Conservation (phyloP, 371 early-diverging fungal genomes). For the Basidiobolus meristosporus region DNA sequence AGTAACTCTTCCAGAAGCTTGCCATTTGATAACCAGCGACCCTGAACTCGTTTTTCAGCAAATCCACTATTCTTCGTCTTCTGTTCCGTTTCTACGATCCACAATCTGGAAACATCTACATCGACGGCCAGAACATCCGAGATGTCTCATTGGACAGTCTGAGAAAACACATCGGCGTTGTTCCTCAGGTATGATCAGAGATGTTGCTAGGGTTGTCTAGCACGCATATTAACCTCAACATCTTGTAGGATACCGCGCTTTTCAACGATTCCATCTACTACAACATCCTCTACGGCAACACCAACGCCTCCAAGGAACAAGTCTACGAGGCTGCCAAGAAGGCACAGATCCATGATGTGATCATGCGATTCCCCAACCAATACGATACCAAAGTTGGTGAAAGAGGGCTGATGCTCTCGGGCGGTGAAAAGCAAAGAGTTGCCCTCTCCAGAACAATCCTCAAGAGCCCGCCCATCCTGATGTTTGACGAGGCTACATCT, state of each 20-base stretch:
- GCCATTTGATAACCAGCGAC: too few species aligned
- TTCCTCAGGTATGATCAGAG: constrained; percentile 28
- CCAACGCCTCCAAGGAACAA: constrained; percentile 21
- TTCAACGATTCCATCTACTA: constrained; percentile 50
- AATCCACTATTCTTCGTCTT: constrained; percentile 63
- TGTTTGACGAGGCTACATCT: constrained; percentile 90
- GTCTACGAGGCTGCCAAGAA: constrained; percentile 31
- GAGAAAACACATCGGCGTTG: constrained; percentile 57
- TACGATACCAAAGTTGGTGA: constrained; percentile 62
- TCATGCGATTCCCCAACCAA: constrained; percentile 31
- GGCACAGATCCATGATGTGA: constrained; percentile 41
- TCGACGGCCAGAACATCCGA: constrained; percentile 61
- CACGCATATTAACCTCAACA: too few species aligned
- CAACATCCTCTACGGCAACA: constrained; percentile 51
- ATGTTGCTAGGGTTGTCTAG: background rate
- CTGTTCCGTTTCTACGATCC: constrained; percentile 80
- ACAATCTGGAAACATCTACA: constrained; percentile 38
- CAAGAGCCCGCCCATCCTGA: constrained; percentile 53
- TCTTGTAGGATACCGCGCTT: constrained; percentile 37
- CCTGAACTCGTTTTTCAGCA: constrained; percentile 19
- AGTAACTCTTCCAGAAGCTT: background rate
- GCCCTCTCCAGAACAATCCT: constrained; percentile 61
- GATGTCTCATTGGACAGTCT: constrained; percentile 46
- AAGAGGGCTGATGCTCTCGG: constrained; percentile 60
- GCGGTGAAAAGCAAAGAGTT: constrained; percentile 68